Conservation (phyloP, 2,329 filamentous ascomycete genomes). For the Ambrosiella beaveri region DNA sequence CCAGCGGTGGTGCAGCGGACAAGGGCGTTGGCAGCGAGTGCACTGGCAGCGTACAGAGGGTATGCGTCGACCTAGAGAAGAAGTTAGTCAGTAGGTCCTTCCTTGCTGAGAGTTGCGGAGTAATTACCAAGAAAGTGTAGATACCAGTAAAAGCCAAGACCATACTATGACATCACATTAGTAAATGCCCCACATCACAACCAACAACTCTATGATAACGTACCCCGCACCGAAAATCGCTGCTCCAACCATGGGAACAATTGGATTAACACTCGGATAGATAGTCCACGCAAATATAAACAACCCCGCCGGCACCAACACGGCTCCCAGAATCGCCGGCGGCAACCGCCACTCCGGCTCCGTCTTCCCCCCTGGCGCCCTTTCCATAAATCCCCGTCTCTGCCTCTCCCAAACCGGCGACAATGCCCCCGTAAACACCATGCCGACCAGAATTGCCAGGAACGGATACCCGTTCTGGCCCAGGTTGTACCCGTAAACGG, state of each 20-base stretch:
- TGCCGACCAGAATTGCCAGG: conserved; percentile 51
- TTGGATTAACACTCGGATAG: conserved; percentile 57
- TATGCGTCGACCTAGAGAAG: conserved; percentile 49
- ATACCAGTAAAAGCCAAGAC: conserved; percentile 68
- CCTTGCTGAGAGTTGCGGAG: background rate
- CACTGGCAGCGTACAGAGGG: conserved; percentile 55
- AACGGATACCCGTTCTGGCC: conserved; percentile 72
- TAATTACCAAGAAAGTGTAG: conserved; percentile 68
- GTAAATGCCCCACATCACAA: conserved; percentile 1
- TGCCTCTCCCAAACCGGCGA: conserved; percentile 50
- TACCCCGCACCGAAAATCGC: conserved; percentile 54
- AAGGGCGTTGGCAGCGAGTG: conserved; percentile 71
- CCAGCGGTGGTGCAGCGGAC: conserved; percentile 59
- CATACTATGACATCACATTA: conserved; percentile 31
- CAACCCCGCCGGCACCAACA: conserved; percentile 62
- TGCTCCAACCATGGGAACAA: conserved; percentile 57
- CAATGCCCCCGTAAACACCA: conserved; percentile 42
- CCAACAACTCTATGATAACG: conserved; percentile 21
- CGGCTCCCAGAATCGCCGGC: conserved; percentile 53
- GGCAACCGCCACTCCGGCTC: conserved; percentile 82
- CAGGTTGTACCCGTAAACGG: conserved; percentile 57
- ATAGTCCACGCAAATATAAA: conserved; percentile 86
- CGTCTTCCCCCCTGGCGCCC: conserved; percentile 20
- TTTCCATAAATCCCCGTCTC: conserved; percentile 30
- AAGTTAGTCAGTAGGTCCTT: background rate